These are phyloP conservation scores for Leptoxyphium fumago DNA, from an alignment of 2,329 filamentous ascomycete species.

Conservation along the genomic window DNA sequence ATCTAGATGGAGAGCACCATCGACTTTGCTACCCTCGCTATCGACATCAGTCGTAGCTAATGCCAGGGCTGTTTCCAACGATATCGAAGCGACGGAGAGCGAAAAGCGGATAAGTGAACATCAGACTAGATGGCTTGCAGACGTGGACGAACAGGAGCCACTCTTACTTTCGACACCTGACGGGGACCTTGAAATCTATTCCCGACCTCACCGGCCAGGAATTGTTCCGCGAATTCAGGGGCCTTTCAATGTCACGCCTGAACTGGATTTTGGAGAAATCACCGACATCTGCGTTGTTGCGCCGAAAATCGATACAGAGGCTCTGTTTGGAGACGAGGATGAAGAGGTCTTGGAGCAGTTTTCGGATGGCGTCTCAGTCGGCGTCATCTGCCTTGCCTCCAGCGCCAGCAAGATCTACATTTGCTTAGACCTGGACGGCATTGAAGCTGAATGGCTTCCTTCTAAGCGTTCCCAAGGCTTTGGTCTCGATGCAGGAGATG, in stretches of 20 bases:
- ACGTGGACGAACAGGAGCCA: conserved; percentile 41
- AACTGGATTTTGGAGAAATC: conserved; percentile 39
- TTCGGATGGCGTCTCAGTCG: conserved; percentile 38
- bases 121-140: conserved; percentile 44
- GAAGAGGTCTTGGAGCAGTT: conserved; percentile 5
- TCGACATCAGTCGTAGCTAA: conserved; percentile 72
- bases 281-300: conserved; percentile 46
- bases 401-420: conserved; percentile 41
- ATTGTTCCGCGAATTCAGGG: conserved; percentile 47
- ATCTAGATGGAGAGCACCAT: conserved; percentile 60
- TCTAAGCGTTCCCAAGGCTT: conserved; percentile 16
- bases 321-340: conserved; percentile 36
- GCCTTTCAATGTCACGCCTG: conserved; percentile 41
- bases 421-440: conserved; percentile 45
- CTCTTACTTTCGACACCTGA: conserved; percentile 21
- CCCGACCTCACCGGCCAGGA: conserved; percentile 38
- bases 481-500: conserved; percentile 13
- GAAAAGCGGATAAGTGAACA: conserved; percentile 33
- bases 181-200: conserved; percentile 38
- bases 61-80: conserved; percentile 31
- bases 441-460: conserved; percentile 50
- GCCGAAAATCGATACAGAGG: conserved; percentile 36
- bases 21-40: conserved; percentile 65
- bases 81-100: conserved; percentile 28
- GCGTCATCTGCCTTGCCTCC: conserved; percentile 43